These are phyloP conservation scores for Miscanthus sacchariflorus DNA, from an alignment of 202 grass and related monocot genomes.

Conservation along the genomic window DNA sequence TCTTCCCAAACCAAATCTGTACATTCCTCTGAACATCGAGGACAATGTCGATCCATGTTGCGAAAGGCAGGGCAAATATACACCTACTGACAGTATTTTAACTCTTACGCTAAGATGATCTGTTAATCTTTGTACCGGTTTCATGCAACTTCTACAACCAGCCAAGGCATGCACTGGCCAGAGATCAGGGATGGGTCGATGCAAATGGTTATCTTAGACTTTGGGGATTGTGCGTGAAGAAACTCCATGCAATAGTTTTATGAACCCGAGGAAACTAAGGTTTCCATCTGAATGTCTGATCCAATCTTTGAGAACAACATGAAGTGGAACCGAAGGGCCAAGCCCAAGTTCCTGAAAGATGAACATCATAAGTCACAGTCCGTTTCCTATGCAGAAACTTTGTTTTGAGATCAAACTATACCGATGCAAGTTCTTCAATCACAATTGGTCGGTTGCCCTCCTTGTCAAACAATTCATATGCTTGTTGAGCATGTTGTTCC, in stretches of 20 bases:
- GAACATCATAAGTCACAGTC: neutral
- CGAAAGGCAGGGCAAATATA: neutral
- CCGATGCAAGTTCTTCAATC: slow-evolving; percentile 96
- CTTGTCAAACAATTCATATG: slow-evolving; percentile 89
- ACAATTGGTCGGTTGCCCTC: slow-evolving; percentile 84
- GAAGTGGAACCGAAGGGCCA: slow-evolving; percentile 81
- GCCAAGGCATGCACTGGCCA: slow-evolving; percentile 7
- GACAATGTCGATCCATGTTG: slow-evolving; percentile 28
- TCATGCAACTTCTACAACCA: slow-evolving; percentile 37
- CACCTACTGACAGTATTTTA: slow-evolving; percentile 31
- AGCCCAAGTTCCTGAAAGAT: slow-evolving; percentile 85
- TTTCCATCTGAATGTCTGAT: slow-evolving; percentile 90
- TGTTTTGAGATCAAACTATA: slow-evolving; percentile 48
- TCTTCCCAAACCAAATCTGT: slow-evolving; percentile 52
- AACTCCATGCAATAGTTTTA: slow-evolving; percentile 92
- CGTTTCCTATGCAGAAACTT: slow-evolving; percentile 14
- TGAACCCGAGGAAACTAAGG: slow-evolving; percentile 86
- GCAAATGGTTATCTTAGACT: slow-evolving; percentile 45
- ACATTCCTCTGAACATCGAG: slow-evolving; percentile 47
- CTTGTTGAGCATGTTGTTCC: slow-evolving; percentile 78
- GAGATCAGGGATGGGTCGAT: slow-evolving; percentile 30
- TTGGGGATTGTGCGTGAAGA: slow-evolving; percentile 68
- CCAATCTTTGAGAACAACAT: slow-evolving; percentile 95
- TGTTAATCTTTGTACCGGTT: slow-evolving; percentile 50
- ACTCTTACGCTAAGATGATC: slow-evolving; percentile 24